Conservation (phyloP, 495 filamentous ascomycete species). For the Xylaria longipes region DNA sequence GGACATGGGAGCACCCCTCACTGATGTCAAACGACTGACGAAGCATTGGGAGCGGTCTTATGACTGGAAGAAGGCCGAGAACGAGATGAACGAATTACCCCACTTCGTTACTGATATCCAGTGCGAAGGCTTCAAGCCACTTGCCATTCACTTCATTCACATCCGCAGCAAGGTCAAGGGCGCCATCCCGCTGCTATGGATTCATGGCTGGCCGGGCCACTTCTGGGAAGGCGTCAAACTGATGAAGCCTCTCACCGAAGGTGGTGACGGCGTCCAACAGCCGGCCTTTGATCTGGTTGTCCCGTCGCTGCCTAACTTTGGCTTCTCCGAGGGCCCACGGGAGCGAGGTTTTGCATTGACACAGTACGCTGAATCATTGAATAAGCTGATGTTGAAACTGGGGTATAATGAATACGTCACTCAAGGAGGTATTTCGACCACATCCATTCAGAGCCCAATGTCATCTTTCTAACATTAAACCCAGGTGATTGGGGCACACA, state of each 20-base stretch:
- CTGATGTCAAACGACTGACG: slow-evolving; percentile 58
- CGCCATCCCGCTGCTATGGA: slow-evolving; percentile 63
- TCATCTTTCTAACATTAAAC: slow-evolving; percentile 1
- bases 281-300: slow-evolving; percentile 69
- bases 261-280: slow-evolving; percentile 45
- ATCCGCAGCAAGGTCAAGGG: slow-evolving; percentile 54
- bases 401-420: slow-evolving; percentile 68
- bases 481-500: slow-evolving; percentile 70
- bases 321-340: slow-evolving; percentile 62
- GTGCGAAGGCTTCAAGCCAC: slow-evolving; percentile 51
- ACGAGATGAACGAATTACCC: slow-evolving; percentile 59
- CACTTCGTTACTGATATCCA: slow-evolving; percentile 61
- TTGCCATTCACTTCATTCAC: slow-evolving; percentile 63
- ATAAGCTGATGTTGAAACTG: slow-evolving; percentile 70
- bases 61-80: slow-evolving; percentile 55
- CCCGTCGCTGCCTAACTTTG: slow-evolving; percentile 72
- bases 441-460: slow-evolving; percentile 21
- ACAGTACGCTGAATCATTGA: slow-evolving; percentile 65
- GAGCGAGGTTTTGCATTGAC: slow-evolving; percentile 62
- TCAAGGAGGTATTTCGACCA: slow-evolving; percentile 47
- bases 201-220: slow-evolving; percentile 71
- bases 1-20: slow-evolving; percentile 53
- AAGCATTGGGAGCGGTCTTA: slow-evolving; percentile 56
- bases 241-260: slow-evolving; percentile 59
- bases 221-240: slow-evolving; percentile 72